phyloP scores from a whole-genome alignment of 192 early-diverging fungal species.

The Allomyces javanicus region DNA sequence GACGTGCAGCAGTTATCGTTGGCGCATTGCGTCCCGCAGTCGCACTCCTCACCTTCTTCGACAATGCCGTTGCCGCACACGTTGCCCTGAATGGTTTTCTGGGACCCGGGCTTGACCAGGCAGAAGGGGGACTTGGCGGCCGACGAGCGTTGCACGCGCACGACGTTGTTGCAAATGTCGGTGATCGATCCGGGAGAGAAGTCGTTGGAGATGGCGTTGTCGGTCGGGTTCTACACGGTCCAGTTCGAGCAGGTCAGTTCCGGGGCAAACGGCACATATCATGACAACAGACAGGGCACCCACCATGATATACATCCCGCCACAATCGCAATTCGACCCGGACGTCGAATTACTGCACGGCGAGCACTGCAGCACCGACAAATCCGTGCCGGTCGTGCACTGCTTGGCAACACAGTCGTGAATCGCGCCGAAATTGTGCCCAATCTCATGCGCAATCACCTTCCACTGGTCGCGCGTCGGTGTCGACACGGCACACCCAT shows the following conservation, averaged over 20 bases:
- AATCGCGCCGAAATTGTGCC: neutral
- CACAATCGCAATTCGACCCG: conserved; percentile 24
- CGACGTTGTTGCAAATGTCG: conserved; percentile 11
- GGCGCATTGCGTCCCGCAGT: conserved; percentile 57
- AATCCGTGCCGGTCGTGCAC: neutral
- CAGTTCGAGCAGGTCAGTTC: too few relatives aligned
- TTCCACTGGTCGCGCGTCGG: conserved; percentile 65
- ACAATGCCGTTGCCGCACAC: conserved; percentile 92
- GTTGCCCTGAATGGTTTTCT: conserved; percentile 4
- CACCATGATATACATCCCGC: conserved; percentile 17
- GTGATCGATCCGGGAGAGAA: conserved; percentile 23
- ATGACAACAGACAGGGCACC: neutral
- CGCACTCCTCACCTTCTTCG: conserved; percentile 78
- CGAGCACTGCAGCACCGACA: conserved; percentile 20
- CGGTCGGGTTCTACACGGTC: conserved; percentile 21
- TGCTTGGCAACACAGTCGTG: neutral
- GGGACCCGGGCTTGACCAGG: conserved; percentile 19
- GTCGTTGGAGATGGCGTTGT: conserved; percentile 13
- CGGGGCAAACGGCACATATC: too few relatives aligned
- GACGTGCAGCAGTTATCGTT: conserved; percentile 63
- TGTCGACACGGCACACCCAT: conserved; percentile 69
- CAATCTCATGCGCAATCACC: neutral
- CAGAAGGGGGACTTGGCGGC: conserved; percentile 5
- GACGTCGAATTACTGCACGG: conserved; percentile 2
- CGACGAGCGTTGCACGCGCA: neutral